A percentile compares a stretch with the other conserved stretches of the same genome.
phyloP scores from a whole-genome alignment of 257 asterid species.

The Lavandula angustifolia region DNA sequence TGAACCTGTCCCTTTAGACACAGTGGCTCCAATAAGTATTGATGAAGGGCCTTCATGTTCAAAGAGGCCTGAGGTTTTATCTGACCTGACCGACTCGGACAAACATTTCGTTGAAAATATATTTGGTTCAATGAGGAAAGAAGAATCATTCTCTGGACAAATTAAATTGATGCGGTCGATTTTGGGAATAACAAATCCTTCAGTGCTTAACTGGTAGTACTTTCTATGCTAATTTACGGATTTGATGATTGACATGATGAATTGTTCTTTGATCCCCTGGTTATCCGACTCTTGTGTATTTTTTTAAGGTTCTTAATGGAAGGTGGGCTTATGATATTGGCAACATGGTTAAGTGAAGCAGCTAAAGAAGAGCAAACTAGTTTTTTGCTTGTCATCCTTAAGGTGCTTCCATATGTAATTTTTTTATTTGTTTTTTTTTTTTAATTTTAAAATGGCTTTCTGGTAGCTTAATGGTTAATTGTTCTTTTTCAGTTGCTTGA shows the following conservation, averaged over 20 bases:
- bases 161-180: conserved; percentile 87
- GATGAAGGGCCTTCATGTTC: conserved; percentile 67
- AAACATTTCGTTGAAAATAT: conserved; percentile 62
- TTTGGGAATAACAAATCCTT: conserved; percentile 64
- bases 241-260: conserved; percentile 20
- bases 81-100: conserved; percentile 65
- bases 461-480: conserved; percentile 28
- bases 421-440: conserved; percentile 18
- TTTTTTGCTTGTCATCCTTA: conserved; percentile 66
- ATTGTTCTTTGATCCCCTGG: conserved; percentile 12
- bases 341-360: conserved; percentile 94
- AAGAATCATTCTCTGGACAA: conserved; percentile 87
- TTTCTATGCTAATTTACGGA: conserved; percentile 21
- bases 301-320: conserved; percentile 74
- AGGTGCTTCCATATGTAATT: conserved; percentile 44
- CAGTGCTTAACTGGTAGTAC: conserved; percentile 78
- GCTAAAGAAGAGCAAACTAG: conserved; percentile 90
- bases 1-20: conserved; percentile 66
- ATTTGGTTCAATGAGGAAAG: conserved; percentile 77
- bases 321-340: conserved; percentile 90
- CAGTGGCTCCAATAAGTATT: conserved; percentile 49
- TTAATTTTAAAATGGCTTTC: conserved; percentile 4
- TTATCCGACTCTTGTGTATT: conserved; percentile 28
- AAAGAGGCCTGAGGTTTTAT: conserved; percentile 49
- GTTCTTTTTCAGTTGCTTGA: conserved; percentile 66